These are phyloP conservation scores for Euphrasia confusa DNA, from an alignment of 257 asterid species.

Conservation along the genomic window DNA sequence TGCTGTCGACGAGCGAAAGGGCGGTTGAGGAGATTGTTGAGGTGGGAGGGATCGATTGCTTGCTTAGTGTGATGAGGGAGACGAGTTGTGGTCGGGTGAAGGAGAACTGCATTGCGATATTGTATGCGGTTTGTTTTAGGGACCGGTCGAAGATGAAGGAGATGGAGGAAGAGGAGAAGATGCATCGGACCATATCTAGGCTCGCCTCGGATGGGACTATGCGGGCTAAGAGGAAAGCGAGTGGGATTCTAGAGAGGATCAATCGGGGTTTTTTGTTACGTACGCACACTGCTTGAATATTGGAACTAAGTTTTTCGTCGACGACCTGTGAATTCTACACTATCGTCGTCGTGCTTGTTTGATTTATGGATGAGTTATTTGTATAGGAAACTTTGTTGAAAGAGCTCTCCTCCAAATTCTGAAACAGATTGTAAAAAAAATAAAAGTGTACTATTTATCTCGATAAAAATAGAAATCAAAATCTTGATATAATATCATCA, in stretches of 20 bases:
- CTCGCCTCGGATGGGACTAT: slow-evolving; percentile 75
- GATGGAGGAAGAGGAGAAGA: slow-evolving; percentile 64
- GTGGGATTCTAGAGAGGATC: slow-evolving; percentile 66
- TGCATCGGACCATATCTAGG: slow-evolving; percentile 49
- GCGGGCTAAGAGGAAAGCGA: slow-evolving; percentile 83
- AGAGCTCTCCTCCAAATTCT: too few relatives aligned
- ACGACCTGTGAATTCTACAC: slow-evolving; percentile 55
- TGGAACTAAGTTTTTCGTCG: not conserved
- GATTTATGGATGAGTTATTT: too few relatives aligned
- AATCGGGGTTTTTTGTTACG: slow-evolving; percentile 38
- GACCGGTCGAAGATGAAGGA: slow-evolving; percentile 66
- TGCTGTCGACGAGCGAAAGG: slow-evolving; percentile 64
- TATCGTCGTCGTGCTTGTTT: not conserved
- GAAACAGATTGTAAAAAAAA: too few relatives aligned
- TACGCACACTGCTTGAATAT: slow-evolving; percentile 53
- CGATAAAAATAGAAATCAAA: too few relatives aligned
- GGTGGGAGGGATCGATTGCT: slow-evolving; percentile 54
- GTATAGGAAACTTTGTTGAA: too few relatives aligned
- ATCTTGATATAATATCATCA: too few relatives aligned
- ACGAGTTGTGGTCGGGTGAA: slow-evolving; percentile 52
- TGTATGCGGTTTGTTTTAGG: slow-evolving; percentile 50
- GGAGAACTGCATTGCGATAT: slow-evolving; percentile 79
- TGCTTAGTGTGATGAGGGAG: slow-evolving; percentile 65
- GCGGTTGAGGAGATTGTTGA: slow-evolving; percentile 74
- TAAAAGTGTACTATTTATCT: too few relatives aligned